A percentile compares a stretch with the other conserved stretches of the same genome.
Conservation (phyloP, 768 basidiomycete genomes). For the Leccinum truebloodii region DNA sequence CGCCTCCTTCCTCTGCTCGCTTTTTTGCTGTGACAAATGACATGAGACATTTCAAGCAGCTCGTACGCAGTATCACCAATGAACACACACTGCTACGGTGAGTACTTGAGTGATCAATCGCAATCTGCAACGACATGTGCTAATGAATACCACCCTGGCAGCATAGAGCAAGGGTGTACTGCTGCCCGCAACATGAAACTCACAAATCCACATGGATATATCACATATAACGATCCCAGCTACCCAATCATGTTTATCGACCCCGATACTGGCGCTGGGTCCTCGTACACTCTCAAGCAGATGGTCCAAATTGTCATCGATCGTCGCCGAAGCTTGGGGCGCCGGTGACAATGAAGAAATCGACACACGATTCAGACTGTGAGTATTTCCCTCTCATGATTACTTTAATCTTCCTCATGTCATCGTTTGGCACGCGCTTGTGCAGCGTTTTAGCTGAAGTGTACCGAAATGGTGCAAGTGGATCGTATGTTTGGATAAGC, state of each 20-base stretch:
- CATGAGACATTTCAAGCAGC: not conserved
- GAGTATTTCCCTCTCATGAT: not conserved
- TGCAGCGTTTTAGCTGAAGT: not conserved
- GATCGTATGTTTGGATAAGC: not conserved
- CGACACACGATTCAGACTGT: not conserved
- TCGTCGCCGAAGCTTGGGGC: not conserved
- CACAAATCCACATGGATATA: constrained; percentile 1
- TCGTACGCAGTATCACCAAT: not conserved
- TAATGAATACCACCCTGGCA: not conserved
- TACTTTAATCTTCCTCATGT: not conserved
- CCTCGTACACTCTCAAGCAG: rapidly evolving
- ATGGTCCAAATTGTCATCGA: not conserved
- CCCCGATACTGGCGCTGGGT: not conserved
- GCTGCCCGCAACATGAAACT: not conserved
- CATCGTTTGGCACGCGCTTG: not conserved
- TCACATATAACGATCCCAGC: not conserved
- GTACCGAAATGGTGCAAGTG: not conserved
- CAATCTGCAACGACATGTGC: not conserved
- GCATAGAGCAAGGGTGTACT: not conserved
- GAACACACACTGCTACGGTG: not conserved
- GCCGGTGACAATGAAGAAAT: no score
- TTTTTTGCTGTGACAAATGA: not conserved
- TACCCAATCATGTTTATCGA: constrained; percentile 1
- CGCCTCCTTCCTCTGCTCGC: not conserved
- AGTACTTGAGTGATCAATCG: not conserved